Evolutionary conservation across 1,284 basidiomycete genomes (phyloP), one percentile per base, ranked within the genome.

Genomic region (Bondarzewia mesenterica): DNA sequence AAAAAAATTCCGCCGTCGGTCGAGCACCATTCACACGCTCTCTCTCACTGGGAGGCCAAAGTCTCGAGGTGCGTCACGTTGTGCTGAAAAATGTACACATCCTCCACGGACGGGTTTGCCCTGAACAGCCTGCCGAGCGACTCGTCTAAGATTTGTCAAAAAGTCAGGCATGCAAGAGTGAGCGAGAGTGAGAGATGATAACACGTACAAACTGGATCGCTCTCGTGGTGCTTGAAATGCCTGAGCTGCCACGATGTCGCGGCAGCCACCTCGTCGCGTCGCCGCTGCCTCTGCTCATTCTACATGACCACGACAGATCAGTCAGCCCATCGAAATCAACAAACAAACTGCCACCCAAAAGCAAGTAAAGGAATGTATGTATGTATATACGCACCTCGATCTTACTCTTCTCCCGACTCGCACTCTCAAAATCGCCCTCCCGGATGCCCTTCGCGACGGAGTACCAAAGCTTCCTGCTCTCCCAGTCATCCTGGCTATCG

Each of bases 251-350:
- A 96, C 2, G 75, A 70, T 15, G 75, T 82, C 2, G 81, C 85
- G 15, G 74, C 80, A 1, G 86, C 82, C 8, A 63, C 63, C 68
- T 98, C 95, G 57, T 94, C 90, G 63, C 82, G 86, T 57, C 95
- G 74, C 65, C 82, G 77, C 66, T 94, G 89, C 50, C 95, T 75
- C 70, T 97, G 93, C 42, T 94, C 89, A 58, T 96, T 96, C 89
- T 92, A 57, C 14, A 32, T 3, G 6, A 32, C 10, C 1, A 32
- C 5, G 4, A 32, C 5, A 1, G 3, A 5, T 32, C 7, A 32
- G 29, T 12, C 29, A 32, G 14, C 46, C 18, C 16, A 27, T 7
- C 44, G 50, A 27, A 35, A 27, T 42, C 22, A 42, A 35, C 8
- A 37, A n/a, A n/a, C 44, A 15, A 40, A 40, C 16, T 37, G 36